Evolutionary conservation across 345 rosid genomes (phyloP).

Genomic region (Salix caprea): DNA sequence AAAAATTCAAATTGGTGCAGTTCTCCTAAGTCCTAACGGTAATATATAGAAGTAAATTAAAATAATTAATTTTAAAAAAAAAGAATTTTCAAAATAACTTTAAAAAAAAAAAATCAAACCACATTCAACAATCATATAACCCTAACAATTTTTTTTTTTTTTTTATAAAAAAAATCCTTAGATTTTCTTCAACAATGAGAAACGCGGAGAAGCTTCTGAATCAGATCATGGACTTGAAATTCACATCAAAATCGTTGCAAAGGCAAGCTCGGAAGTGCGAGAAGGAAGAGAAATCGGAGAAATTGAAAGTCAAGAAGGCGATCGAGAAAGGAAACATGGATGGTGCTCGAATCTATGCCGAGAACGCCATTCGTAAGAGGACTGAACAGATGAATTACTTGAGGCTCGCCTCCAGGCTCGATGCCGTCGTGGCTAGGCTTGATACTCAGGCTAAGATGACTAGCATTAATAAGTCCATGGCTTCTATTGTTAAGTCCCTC

Average conservation of each 20-base stretch:
- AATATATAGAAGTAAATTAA: background rate
- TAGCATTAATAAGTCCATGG: slow-evolving; percentile 87
- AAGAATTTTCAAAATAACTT: too few relatives aligned
- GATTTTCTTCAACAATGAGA: slow-evolving; percentile 43
- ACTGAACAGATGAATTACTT: slow-evolving; percentile 98
- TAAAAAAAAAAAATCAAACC: background rate
- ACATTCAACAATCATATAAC: background rate
- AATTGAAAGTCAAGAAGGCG: slow-evolving; percentile 92
- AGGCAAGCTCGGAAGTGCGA: slow-evolving; percentile 91
- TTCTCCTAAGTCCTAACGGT: background rate
- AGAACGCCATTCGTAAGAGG: slow-evolving; percentile 89
- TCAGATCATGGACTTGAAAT: slow-evolving; percentile 92
- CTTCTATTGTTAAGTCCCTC: slow-evolving; percentile 80
- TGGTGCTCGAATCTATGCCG: slow-evolving; percentile 97
- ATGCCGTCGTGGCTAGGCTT: slow-evolving; percentile 90
- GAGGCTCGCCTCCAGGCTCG: slow-evolving; percentile 83
- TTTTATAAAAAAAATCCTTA: background rate
- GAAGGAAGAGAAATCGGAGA: slow-evolving; percentile 98
- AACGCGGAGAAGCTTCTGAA: slow-evolving; percentile 89
- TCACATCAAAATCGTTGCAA: slow-evolving; percentile 89
- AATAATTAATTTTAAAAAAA: too few relatives aligned
- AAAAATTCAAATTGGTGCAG: background rate
- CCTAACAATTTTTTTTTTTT: background rate
- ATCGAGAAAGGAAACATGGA: slow-evolving; percentile 98
- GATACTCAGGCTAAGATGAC: slow-evolving; percentile 98